Percentiles rank a stretch among this genome's conserved stretches.
Conservation (phyloP, 306 rosid species). For the Prunus campanulata region DNA sequence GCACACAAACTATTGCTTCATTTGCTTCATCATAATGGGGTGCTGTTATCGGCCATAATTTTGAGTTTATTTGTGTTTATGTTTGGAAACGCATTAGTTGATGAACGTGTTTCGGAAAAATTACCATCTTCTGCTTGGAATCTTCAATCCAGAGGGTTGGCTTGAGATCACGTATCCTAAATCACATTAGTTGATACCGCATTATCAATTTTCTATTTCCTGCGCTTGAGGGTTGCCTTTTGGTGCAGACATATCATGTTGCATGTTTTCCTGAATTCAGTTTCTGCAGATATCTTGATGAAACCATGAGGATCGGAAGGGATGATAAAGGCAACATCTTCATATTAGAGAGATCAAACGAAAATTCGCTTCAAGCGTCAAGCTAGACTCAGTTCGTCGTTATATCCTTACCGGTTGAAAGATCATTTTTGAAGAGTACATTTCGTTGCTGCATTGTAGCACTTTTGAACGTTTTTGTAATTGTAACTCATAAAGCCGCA, state of each 20-base stretch:
- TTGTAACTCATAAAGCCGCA: too few species aligned
- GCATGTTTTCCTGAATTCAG: slow-evolving; percentile 33
- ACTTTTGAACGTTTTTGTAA: too few species aligned
- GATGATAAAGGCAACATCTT: slow-evolving; percentile 79
- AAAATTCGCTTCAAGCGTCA: background rate
- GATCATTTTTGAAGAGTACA: background rate
- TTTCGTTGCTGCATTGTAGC: background rate
- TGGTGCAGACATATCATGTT: background rate
- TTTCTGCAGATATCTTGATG: slow-evolving; percentile 66
- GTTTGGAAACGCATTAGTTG: slow-evolving; percentile 41
- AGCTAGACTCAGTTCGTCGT: background rate
- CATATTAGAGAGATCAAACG: slow-evolving; percentile 19
- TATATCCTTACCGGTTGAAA: background rate
- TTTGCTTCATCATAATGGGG: too few species aligned
- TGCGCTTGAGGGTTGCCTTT: background rate
- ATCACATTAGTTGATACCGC: background rate
- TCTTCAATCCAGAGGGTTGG: slow-evolving; percentile 97
- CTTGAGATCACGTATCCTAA: slow-evolving; percentile 92
- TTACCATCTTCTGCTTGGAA: slow-evolving; percentile 64
- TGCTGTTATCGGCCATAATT: background rate
- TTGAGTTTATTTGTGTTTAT: background rate
- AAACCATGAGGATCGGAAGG: slow-evolving; percentile 73
- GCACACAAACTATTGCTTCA: too few species aligned
- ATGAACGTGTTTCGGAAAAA: slow-evolving; percentile 76
- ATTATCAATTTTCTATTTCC: too few species aligned